Base-by-base conservation (phyloP, 495 filamentous ascomycete genomes). In the Podospora conica region DNA sequence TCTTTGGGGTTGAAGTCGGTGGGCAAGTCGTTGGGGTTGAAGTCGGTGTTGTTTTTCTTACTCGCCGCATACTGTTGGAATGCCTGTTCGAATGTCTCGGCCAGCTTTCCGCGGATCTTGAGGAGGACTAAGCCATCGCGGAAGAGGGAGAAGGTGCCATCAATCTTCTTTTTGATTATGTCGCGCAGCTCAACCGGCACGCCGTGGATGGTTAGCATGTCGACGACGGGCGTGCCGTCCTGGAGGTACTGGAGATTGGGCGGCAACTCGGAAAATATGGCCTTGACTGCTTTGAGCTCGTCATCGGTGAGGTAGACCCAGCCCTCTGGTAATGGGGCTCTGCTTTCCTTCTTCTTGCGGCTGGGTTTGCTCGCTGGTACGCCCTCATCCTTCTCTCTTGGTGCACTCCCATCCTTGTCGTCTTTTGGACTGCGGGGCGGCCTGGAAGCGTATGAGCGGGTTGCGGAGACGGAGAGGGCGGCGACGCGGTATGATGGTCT, bases 221-320 rank as follows among this genome's bases (percentile, higher is more conserved):
- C 29, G 8, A 73, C 5, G 1, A 73, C 0, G 63, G n/a, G 9
- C 57, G 60, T 9, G 68, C 23, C 60, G 11, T 54, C 11, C 6
- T 24, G 0, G 60, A 9, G 20, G 21, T 2, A 40, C 23, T 58
- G 62, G 61, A 31, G 1, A 11, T 33, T 61, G 65, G 69, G 9
- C 2, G 66, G 67, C 0, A 55, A 11, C 0, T 0, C 3, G 1
- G 10, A 3, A 7, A 73, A 1, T 0, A 71, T 24, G 1, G 10
- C 1, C 11, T 65, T 23, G n/a, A 79, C 12, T 3, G 56, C 8
- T 10, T 64, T 9, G 3, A 68, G 7, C 27, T 82, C 72, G 9
- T 77, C 71, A 8, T 78, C 70, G 24, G 33, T 67, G 33, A 79
- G 65, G 33, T 68, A 61, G 8, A 80, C 77, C 73, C 75, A 81